Evolutionary conservation across 257 asterid genomes (phyloP).

Genomic region (Oldenlandia corymbosa): DNA sequence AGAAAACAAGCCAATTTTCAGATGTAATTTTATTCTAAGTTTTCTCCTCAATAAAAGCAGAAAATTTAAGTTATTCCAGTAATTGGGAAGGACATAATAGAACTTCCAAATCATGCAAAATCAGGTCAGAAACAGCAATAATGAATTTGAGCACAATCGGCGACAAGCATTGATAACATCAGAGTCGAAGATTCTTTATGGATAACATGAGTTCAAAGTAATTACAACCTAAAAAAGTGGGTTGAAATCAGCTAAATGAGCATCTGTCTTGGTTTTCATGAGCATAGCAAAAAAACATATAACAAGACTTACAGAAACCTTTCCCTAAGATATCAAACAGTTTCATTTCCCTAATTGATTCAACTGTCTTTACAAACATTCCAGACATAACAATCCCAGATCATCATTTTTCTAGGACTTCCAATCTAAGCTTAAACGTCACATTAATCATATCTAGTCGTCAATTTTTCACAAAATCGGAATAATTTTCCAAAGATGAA

Average conservation of each 20-base stretch:
- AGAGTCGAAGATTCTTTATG: neutral
- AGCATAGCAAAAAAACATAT: neutral
- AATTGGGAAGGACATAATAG: neutral
- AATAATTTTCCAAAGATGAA: neutral
- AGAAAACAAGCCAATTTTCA: no score
- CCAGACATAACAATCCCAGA: neutral
- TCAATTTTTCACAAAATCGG: neutral
- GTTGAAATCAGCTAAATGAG: neutral
- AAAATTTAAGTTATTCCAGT: neutral
- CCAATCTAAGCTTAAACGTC: neutral
- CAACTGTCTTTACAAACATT: neutral
- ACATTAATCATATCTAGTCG: neutral
- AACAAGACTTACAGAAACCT: no score
- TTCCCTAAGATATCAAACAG: neutral
- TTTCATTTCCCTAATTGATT: neutral
- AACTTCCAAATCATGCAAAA: neutral
- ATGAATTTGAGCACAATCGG: neutral
- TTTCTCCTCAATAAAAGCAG: no score
- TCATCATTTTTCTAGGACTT: neutral
- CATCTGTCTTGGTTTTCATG: no score
- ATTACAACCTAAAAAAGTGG: neutral
- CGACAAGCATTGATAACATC: neutral
- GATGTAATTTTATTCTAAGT: no score
- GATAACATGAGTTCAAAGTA: neutral
- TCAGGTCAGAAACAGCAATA: neutral